phyloP scores from a whole-genome alignment of 495 filamentous ascomycete genomes.

The Neurospora tetrasperma region DNA sequence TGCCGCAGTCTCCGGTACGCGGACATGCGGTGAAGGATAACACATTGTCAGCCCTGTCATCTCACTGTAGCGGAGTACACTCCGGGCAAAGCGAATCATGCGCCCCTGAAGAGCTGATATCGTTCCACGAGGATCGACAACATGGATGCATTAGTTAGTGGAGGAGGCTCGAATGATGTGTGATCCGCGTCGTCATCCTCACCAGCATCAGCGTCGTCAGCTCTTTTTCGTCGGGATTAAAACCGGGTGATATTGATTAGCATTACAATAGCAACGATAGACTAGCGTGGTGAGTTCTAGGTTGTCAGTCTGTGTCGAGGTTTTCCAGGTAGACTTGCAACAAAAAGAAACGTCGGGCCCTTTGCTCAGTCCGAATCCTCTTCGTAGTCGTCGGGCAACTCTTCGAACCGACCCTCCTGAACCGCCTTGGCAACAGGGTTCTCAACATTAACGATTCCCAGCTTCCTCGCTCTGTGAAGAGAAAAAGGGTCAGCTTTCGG shows the following conservation, averaged over 20 bases:
- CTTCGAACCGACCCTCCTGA: constrained; percentile 70
- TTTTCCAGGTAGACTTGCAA: neutral
- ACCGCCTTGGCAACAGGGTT: constrained; percentile 75
- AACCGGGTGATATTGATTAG: neutral
- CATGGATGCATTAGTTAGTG: neutral
- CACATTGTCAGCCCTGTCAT: neutral
- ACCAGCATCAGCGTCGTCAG: neutral
- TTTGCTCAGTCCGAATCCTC: neutral
- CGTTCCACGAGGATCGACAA: neutral
- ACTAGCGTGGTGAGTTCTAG: neutral
- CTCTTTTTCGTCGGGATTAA: neutral
- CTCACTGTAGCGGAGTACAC: neutral
- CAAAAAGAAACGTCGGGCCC: neutral
- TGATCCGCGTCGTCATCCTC: neutral
- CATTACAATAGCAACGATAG: neutral
- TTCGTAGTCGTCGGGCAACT: constrained; percentile 43
- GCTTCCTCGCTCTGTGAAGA: constrained; percentile 57
- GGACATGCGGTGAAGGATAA: neutral
- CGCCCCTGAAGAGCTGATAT: neutral
- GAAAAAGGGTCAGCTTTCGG: constrained; percentile 1
- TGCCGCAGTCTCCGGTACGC: neutral
- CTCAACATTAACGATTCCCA: constrained; percentile 70
- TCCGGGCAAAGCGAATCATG: neutral
- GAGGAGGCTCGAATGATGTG: neutral
- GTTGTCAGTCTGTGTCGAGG: neutral